Percentiles rank a stretch among this genome's conserved stretches.
phyloP scores from a whole-genome alignment of 495 filamentous ascomycete species.

The Halenospora varia region DNA sequence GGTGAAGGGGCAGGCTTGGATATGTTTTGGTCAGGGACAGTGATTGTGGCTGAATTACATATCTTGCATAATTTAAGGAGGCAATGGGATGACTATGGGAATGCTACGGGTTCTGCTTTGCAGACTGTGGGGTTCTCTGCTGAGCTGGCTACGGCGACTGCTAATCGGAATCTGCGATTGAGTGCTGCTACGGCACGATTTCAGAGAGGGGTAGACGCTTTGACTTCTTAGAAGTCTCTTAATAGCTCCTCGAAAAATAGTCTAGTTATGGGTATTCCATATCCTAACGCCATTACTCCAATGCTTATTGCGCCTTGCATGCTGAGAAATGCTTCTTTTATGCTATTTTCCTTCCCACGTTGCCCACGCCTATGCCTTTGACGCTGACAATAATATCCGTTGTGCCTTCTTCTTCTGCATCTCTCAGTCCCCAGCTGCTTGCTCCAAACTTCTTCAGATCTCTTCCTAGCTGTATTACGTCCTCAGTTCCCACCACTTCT shows the following conservation, averaged over 20 bases:
- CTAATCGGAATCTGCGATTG: slow-evolving; percentile 7
- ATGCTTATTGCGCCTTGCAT: too few species aligned
- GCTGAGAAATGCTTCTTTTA: slow-evolving; percentile 32
- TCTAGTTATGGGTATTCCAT: not conserved
- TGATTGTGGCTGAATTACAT: slow-evolving; percentile 64
- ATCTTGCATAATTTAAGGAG: slow-evolving; percentile 61
- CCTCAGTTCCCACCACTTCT: slow-evolving; percentile 75
- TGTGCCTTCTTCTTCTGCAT: slow-evolving; percentile 61
- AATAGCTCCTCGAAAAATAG: not conserved
- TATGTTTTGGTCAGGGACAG: slow-evolving; percentile 61
- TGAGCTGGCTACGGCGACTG: slow-evolving; percentile 18
- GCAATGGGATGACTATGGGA: slow-evolving; percentile 55
- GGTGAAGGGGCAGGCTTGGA: slow-evolving; percentile 49
- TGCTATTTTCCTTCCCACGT: slow-evolving; percentile 90
- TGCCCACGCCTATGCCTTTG: slow-evolving; percentile 91
- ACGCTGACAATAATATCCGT: slow-evolving; percentile 82
- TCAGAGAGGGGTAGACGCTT: slow-evolving; percentile 12
- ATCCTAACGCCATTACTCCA: too few species aligned
- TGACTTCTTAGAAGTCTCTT: slow-evolving; percentile 1
- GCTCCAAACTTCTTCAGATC: slow-evolving; percentile 83
- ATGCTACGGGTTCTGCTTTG: slow-evolving; percentile 42
- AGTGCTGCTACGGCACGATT: slow-evolving; percentile 15
- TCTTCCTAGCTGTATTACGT: slow-evolving; percentile 70
- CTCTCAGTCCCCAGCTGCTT: slow-evolving; percentile 82
- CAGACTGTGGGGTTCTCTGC: slow-evolving; percentile 47